phyloP scores from a whole-genome alignment of 345 rosid genomes.

The Hevea brasiliensis region DNA sequence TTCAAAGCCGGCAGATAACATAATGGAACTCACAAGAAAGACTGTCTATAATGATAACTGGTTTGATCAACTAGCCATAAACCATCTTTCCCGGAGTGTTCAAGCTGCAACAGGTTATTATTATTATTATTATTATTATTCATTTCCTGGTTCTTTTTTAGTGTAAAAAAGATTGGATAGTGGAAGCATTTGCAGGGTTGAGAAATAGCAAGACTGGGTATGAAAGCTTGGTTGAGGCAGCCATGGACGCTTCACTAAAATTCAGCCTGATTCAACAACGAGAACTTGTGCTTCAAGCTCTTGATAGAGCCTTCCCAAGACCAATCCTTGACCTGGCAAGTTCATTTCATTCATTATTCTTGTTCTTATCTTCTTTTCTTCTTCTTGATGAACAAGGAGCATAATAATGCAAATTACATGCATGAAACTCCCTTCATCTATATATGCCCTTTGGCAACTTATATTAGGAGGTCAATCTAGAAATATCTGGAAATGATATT shows the following conservation, averaged over 20 bases:
- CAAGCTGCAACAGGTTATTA: conserved; percentile 57
- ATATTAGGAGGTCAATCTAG: no score
- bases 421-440: no score
- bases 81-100: conserved; percentile 52
- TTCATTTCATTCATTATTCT: not conserved
- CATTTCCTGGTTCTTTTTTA: not conserved
- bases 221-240: conserved; percentile 67
- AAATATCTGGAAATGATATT: no score
- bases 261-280: conserved; percentile 47
- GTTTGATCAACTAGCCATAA: conserved; percentile 53
- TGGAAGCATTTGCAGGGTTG: conserved; percentile 32
- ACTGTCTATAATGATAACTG: conserved; percentile 49
- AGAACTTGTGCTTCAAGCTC: conserved; percentile 59
- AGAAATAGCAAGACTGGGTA: conserved; percentile 49
- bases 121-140: not conserved
- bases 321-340: conserved; percentile 50
- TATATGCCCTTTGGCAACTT: no score
- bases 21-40: conserved; percentile 17
- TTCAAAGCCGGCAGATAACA: conserved; percentile 10
- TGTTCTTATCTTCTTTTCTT: no score
- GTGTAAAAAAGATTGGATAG: not conserved
- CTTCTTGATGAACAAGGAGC: no score
- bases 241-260: conserved; percentile 46
- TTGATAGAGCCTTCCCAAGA: conserved; percentile 55
- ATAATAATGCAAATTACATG: no score